Percentiles rank a stretch among this genome's conserved stretches.
These are phyloP conservation scores for Xylaria castorea DNA, from an alignment of 495 filamentous ascomycete species.

Conservation along the genomic window DNA sequence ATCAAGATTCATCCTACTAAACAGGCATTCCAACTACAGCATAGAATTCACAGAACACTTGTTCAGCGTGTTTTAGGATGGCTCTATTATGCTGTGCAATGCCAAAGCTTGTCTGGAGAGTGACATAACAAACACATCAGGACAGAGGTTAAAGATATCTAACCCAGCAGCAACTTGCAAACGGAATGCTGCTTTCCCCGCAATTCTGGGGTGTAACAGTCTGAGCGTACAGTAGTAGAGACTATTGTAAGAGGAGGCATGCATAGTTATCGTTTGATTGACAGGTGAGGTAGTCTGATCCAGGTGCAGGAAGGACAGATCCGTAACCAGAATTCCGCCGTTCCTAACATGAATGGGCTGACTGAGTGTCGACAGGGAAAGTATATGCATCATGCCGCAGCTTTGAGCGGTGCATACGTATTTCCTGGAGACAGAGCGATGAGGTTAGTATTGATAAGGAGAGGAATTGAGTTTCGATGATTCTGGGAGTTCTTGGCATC, in stretches of 20 bases:
- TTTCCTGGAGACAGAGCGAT: neutral
- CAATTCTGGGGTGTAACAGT: neutral
- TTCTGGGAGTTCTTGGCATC: neutral
- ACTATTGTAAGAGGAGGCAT: neutral
- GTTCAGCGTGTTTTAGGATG: neutral
- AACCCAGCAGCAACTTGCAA: neutral
- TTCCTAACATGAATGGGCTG: constrained; percentile 3
- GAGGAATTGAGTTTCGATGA: neutral
- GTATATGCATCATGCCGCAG: neutral
- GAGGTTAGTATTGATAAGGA: neutral
- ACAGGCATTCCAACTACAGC: neutral
- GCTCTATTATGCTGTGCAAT: neutral
- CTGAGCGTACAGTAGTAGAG: neutral
- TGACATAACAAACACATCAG: neutral
- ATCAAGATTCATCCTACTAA: neutral
- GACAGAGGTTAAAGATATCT: neutral
- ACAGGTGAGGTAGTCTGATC: neutral
- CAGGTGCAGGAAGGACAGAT: neutral
- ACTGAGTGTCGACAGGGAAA: neutral
- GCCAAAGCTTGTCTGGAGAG: neutral
- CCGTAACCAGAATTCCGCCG: neutral
- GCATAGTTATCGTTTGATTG: neutral
- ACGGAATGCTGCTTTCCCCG: neutral
- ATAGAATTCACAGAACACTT: neutral
- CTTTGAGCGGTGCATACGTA: neutral